phyloP scores from a whole-genome alignment of 495 filamentous ascomycete genomes.

The Penicillium alfredii region DNA sequence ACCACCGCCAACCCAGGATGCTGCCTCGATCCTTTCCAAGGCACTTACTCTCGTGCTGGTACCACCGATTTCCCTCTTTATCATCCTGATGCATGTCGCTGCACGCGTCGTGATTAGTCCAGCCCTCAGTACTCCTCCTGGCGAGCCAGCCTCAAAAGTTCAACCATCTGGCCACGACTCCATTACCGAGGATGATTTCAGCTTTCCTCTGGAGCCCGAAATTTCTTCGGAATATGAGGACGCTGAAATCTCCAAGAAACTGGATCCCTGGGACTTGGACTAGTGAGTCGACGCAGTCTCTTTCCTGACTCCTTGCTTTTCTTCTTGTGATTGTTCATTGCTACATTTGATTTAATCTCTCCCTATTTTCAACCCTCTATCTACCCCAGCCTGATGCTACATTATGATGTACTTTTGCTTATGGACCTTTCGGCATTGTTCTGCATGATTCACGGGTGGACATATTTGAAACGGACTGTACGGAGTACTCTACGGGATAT shows the following conservation, averaged over 20 bases:
- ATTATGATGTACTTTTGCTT: background rate
- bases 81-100: conserved; percentile 73
- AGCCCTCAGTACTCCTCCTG: conserved; percentile 14
- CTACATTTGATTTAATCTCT: background rate
- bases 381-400: background rate
- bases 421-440: background rate
- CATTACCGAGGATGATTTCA: conserved; percentile 35
- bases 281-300: too few species aligned
- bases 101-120: conserved; percentile 62
- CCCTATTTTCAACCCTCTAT: background rate
- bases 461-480: background rate
- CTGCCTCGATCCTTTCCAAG: conserved; percentile 64
- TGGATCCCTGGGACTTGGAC: conserved; percentile 32
- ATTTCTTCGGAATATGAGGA: conserved; percentile 27
- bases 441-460: background rate
- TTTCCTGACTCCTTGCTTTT: too few species aligned
- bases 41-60: conserved; percentile 68
- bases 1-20: conserved; percentile 47
- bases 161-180: conserved; percentile 1
- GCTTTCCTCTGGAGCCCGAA: conserved; percentile 36
- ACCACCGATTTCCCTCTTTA: conserved; percentile 68
- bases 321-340: conserved; percentile 3
- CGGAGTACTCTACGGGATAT: background rate
- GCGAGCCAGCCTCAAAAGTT: conserved; percentile 7
- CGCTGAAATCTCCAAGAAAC: conserved; percentile 11